A percentile compares a stretch with the other conserved stretches of the same genome.
phyloP scores from a whole-genome alignment of 225 moss, liverwort and hornwort genomes.

The Climacium dendroides region DNA sequence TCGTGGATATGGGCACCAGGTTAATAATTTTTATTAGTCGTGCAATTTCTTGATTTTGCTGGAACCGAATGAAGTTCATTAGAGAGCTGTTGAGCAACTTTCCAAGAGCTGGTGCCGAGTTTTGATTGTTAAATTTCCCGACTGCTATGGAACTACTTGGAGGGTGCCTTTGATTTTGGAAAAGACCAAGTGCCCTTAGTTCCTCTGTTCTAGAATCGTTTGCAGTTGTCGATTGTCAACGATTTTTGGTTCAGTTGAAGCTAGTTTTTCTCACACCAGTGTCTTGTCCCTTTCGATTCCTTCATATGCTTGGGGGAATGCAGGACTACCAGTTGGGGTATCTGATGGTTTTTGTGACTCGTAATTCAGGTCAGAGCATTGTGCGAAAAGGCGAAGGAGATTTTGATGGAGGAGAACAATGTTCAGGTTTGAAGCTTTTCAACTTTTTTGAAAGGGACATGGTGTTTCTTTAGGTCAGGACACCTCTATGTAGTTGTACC shows the following conservation, averaged over 20 bases:
- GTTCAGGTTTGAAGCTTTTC: not conserved
- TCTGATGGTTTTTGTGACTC: not conserved
- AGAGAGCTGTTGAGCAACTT: not conserved
- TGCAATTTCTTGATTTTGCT: too few relatives aligned
- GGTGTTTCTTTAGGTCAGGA: not conserved
- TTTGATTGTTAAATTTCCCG: not conserved
- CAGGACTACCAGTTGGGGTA: not conserved
- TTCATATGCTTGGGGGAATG: not conserved
- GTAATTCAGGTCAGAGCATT: constrained; percentile 1
- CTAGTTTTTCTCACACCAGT: too few relatives aligned
- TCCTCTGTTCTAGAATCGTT: not conserved
- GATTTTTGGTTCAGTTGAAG: not conserved
- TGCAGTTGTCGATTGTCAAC: not conserved
- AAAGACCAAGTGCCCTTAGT: too few relatives aligned
- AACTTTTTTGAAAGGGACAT: too few relatives aligned
- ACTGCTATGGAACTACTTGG: not conserved
- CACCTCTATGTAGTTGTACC: not conserved
- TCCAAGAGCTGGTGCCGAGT: not conserved
- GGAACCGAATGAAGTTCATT: too few relatives aligned
- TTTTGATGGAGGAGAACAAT: constrained; percentile 29
- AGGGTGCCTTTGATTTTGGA: not conserved
- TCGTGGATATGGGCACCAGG: not conserved
- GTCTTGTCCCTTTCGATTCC: not conserved
- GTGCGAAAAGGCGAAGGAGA: constrained; percentile 28
- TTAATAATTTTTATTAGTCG: not conserved